Evolutionary conservation across 176 grass and related monocot genomes (phyloP).

Genomic region (Triticum timopheevii): DNA sequence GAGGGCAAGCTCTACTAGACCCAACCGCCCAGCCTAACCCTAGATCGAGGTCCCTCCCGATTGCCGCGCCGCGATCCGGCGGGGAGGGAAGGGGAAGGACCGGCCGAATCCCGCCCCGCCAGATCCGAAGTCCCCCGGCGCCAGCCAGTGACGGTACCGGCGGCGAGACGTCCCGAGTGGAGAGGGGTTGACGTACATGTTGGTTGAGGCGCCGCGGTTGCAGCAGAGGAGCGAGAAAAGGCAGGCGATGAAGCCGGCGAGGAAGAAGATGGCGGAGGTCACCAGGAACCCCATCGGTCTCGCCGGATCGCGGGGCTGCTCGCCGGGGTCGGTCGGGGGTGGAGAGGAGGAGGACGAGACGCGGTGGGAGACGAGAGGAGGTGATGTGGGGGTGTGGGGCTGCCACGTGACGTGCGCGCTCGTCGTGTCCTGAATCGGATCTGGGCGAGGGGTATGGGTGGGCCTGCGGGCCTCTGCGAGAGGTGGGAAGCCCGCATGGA

Average conservation of each 20-base stretch:
- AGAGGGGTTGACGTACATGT: conserved; percentile 37
- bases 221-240: conserved; percentile 55
- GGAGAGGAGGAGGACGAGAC: neutral
- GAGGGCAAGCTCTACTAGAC: neutral
- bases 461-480: neutral
- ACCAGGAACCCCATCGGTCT: conserved; percentile 59
- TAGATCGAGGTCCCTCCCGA: neutral
- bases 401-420: conserved; percentile 25
- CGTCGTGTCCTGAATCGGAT: neutral
- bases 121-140: neutral
- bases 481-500: too few relatives aligned
- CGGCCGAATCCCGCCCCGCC: neutral
- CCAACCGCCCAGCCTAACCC: neutral
- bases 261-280: conserved; percentile 56
- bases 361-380: neutral
- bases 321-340: neutral
- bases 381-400: neutral
- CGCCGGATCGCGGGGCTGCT: conserved; percentile 8
- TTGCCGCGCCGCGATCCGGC: neutral
- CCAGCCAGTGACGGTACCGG: neutral
- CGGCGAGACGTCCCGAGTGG: neutral
- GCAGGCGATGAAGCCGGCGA: conserved; percentile 50
- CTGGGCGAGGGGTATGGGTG: neutral
- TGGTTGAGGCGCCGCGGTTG: conserved; percentile 65
- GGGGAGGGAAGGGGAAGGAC: neutral